These are phyloP conservation scores for Beta corolliflora DNA, from an alignment of 179 eudicot genomes.

Conservation along the genomic window DNA sequence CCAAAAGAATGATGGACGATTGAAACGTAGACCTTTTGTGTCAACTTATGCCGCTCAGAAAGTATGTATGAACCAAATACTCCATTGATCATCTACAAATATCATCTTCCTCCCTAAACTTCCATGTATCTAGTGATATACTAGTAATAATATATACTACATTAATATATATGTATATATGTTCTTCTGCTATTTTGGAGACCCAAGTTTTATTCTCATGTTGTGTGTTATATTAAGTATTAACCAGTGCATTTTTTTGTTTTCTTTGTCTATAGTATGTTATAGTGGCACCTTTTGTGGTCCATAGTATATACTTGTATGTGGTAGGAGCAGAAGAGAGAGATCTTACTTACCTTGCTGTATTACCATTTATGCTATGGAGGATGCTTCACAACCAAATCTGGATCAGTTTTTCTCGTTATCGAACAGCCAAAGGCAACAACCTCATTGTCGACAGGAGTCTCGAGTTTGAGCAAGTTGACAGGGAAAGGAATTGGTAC, in stretches of 20 bases:
- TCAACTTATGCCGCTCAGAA: too few species aligned
- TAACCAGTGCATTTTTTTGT: background rate
- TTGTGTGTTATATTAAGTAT: constrained; percentile 3
- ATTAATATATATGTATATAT: too few species aligned
- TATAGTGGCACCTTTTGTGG: constrained; percentile 53
- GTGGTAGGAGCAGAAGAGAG: constrained; percentile 42
- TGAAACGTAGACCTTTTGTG: too few species aligned
- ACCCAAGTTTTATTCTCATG: background rate
- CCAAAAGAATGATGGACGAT: too few species aligned
- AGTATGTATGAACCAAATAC: too few species aligned
- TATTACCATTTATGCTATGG: constrained; percentile 46
- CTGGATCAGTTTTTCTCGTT: constrained; percentile 77
- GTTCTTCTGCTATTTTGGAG: too few species aligned
- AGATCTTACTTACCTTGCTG: constrained; percentile 25
- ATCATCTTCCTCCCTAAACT: too few species aligned
- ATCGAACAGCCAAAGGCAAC: constrained; percentile 73
- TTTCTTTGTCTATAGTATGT: constrained; percentile 39
- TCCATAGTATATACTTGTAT: constrained; percentile 49
- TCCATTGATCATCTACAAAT: too few species aligned
- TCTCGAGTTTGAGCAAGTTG: constrained; percentile 89
- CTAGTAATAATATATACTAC: too few species aligned
- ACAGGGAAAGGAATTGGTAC: constrained; percentile 73
- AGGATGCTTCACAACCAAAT: constrained; percentile 75
- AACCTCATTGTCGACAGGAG: constrained; percentile 66
- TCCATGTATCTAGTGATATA: too few species aligned